Evolutionary conservation across 805 yeast genomes (phyloP), one percentile per base, ranked within the genome.

Genomic region (Sugiyamaella qingdaonensis): DNA sequence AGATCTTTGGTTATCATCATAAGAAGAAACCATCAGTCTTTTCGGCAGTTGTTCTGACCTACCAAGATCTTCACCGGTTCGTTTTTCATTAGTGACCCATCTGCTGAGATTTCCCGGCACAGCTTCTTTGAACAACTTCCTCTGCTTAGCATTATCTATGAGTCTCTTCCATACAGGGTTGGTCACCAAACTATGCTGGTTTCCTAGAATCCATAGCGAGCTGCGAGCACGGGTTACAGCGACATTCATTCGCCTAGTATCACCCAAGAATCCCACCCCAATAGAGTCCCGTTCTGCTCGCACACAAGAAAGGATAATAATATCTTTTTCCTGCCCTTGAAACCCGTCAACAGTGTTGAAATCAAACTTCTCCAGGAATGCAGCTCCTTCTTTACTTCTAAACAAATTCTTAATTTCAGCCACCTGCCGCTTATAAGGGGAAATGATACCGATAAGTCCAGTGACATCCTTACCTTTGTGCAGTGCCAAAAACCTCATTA

Each of bases 261-360:
- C 99, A 46, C 86, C 84, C 66, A 94, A 77, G 70, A 94, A 94
- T 14, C 98, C 99, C 54, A 92, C 88, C 46, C 82, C 78, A 21
- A 48, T 50, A 1, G 58, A 55, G 8, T 77, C 79, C 11, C 78
- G 74, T 46, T 82, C 85, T 0, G 98, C 96, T 62, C 99, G 80
- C 2, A 94, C 99, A 80, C 98, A 92, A 0, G 98, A 90, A 76
- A 94, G 85, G 47, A 94, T 80, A 57, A 94, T 88, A 46, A 94
- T 81, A 58, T 92, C 97, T 68, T 92, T 94, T 66, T 94, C 99
- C 69, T 94, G 98, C 58, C 96, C 97, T 73, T 90, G 99, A 67
- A 91, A 94, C 1, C 98, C 99, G 76, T 94, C 99, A 55, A 94
- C 90, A 0, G 99, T 89, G 64, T 91, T 90, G 71, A 94, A 90